Evolutionary conservation across 129 eudicot species (phyloP).

Genomic region (Saposhnikovia divaricata): DNA sequence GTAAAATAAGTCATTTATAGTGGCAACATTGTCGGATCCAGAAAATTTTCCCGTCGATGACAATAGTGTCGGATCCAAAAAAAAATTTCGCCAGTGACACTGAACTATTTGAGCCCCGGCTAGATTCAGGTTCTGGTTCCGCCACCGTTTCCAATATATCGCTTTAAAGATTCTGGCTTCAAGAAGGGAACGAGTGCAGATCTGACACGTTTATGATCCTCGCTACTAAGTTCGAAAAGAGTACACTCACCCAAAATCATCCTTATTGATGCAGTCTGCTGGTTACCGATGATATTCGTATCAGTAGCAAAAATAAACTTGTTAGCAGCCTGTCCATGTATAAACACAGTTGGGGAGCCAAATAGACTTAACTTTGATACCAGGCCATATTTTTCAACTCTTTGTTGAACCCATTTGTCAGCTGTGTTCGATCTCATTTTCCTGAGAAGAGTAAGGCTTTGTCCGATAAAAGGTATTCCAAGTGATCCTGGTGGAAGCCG

Average conservation of each 20-base stretch:
- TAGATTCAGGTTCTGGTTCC: no score
- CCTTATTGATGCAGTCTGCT: conserved; percentile 26
- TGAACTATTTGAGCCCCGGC: no score
- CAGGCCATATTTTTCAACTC: conserved; percentile 27
- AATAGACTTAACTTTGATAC: conserved; percentile 30
- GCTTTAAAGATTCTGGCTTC: conserved; percentile 35
- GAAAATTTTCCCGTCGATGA: no score
- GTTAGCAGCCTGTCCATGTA: conserved; percentile 37
- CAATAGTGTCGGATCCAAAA: no score
- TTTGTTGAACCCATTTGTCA: conserved; percentile 24
- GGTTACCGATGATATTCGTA: conserved; percentile 19
- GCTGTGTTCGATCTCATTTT: conserved; percentile 31
- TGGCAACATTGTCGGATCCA: no score
- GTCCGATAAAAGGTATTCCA: conserved; percentile 30
- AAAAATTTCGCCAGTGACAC: no score
- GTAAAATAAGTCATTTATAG: no score
- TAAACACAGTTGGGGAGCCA: conserved; percentile 30
- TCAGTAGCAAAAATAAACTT: conserved; percentile 30
- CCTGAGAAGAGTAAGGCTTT: conserved; percentile 25
- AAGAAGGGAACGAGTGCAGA: conserved; percentile 31
- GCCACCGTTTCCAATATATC: conserved; percentile 23
- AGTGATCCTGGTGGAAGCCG: conserved; percentile 31
- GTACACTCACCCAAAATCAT: conserved; percentile 26
- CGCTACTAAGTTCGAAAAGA: conserved; percentile 27
- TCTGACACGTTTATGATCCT: conserved; percentile 34